Base-by-base conservation (phyloP, 257 asterid species). In the Echium plantagineum region DNA sequence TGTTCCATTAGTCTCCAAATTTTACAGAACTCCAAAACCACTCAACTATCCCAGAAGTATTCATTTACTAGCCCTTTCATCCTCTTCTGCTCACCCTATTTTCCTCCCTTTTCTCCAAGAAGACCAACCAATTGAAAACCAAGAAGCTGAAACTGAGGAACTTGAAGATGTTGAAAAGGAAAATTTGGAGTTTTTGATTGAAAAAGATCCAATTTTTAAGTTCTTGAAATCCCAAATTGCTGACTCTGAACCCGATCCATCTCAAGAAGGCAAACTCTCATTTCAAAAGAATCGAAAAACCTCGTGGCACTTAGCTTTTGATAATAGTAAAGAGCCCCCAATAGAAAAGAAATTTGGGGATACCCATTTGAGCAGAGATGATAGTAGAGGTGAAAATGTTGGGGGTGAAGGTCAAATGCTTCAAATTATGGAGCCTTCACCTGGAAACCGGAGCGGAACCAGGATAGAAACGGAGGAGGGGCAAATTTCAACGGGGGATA, bases 241-340 rank as follows among this genome's bases (percentile, higher is more conserved):
- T 8, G 68, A 54, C 54, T 60, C 77, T 2, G 77, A 67, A 52
- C 83, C 85, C 54, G 91, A 90, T 86, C 91, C 94, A 16, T 70
- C 4, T 53, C 67, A 53, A 28, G 80, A 77, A 81, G 95, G 94
- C 64, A 77, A 69, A 56, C 53, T 87, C 42, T 58, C 95, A 61
- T 82, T 81, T 70, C 81, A 69, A 10, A 76, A 71, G 67, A 87
- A 85, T 64, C 83, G 96, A 6, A 83, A 70, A 68, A 78, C 84
- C 4, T 75, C 96, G 2, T 90, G 96, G 97, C 95, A 78, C 67
- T 82, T 87, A 21, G 85, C 91, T 24, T 55, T 82, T 9, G 56
- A 49, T 66, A 55, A 31, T 24, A 58, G 56, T 61, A 70, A 78
- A 2, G 52, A 71, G 67, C 59, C 72, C 6, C 68, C 74, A 21